phyloP scores from a whole-genome alignment of 768 basidiomycete genomes.

The Tylopilus subfusipes region DNA sequence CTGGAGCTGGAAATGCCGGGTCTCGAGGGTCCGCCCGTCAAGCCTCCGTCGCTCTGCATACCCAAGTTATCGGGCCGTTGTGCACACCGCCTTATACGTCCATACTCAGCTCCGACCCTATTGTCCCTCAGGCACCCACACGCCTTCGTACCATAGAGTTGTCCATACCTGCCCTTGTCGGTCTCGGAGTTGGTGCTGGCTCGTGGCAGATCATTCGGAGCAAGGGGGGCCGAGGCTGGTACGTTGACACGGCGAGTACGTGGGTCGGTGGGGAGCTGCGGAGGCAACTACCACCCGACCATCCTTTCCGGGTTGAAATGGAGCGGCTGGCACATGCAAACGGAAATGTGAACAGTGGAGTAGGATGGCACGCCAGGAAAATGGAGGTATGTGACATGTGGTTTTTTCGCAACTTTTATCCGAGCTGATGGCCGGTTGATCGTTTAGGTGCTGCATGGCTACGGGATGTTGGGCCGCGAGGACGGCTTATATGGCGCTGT shows the following conservation, averaged over 20 bases:
- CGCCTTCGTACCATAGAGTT: constrained; percentile 86
- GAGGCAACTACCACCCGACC: constrained; percentile 54
- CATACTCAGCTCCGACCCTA: constrained; percentile 37
- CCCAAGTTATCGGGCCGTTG: constrained; percentile 72
- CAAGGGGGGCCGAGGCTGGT: constrained; percentile 95
- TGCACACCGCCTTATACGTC: constrained; percentile 77
- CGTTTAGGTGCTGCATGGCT: constrained; percentile 72
- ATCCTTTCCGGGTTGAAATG: constrained; percentile 71
- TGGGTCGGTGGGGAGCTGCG: constrained; percentile 61
- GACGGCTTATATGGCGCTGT: constrained; percentile 93
- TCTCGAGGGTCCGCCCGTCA: constrained; percentile 52
- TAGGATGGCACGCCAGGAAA: constrained; percentile 96
- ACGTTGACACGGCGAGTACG: constrained; percentile 82
- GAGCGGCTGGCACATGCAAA: constrained; percentile 72
- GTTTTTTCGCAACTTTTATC: not conserved
- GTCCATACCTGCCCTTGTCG: constrained; percentile 62
- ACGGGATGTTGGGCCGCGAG: constrained; percentile 88
- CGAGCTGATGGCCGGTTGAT: constrained; percentile 1
- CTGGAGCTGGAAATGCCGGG: constrained; percentile 26
- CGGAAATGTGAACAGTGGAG: constrained; percentile 84
- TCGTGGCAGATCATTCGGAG: constrained; percentile 88
- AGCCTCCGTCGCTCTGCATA: constrained; percentile 73
- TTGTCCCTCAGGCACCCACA: constrained; percentile 48
- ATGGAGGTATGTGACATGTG: constrained; percentile 76
- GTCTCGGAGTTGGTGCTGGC: constrained; percentile 74